Evolutionary conservation across 768 basidiomycete species (phyloP), one percentile per base, ranked within the genome.

Genomic region (Phaeotremella skinneri): DNA sequence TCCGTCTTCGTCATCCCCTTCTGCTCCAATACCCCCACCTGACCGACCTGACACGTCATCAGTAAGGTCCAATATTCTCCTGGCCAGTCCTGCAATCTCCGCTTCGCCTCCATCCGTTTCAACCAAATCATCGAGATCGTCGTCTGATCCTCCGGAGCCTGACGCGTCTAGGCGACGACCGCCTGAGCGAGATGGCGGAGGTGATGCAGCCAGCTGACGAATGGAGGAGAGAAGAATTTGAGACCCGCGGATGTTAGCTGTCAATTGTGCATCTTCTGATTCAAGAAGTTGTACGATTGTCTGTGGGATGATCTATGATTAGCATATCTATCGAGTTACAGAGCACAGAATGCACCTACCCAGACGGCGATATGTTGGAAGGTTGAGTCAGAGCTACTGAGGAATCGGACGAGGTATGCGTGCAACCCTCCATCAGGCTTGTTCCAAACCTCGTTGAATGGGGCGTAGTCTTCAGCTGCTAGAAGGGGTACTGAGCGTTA

Each of bases 351-450:
- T 6, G 1, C 23, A 65, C 74, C 64, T 49, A 76, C 72, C 96
- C 96, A 99, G 43, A 99, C 92, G 31, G 96, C 96, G 63, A 98
- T 99, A 74, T 99, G 96, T 77, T 97, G 93, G 87, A 99, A 99
- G 0, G 96, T 99, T 14, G 90, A 87, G 72, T 99, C 96, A 4
- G 88, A 81, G 72, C 90, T 93, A 41, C 85, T 90, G 67, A 99
- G 79, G 85, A 99, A 99, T 45, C 90, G 85, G 74, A 90, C 87
- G 43, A 99, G 82, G 79, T 99, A 99, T 60, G 84, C 84, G 76
- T 97, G 94, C 83, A 99, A 87, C 42, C 96, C 96, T 20, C 93
- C 96, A 56, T 96, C 92, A 5, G 96, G 96, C 76, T 91, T 89
- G 68, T 91, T 89, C 96, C 96, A 98, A 13, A 97, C 94, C 56